Evolutionary conservation across 805 yeast species (phyloP).

Genomic region (Pichia scutulata): DNA sequence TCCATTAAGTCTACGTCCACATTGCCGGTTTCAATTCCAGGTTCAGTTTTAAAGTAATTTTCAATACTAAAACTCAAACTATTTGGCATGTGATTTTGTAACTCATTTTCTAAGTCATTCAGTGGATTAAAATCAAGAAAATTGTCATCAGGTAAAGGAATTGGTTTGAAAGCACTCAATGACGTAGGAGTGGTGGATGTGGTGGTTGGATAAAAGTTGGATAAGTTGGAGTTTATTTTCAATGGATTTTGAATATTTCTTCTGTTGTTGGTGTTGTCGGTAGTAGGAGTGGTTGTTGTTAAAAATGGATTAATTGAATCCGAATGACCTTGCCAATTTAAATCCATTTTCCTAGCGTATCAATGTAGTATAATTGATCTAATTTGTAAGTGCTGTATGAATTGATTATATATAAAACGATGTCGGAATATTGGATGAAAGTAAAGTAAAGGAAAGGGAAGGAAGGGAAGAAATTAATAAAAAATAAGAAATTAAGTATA

Average conservation of each 20-base stretch:
- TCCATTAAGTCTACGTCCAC: not conserved
- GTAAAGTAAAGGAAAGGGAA: too few species aligned
- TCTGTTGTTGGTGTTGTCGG: not conserved
- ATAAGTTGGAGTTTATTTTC: conserved; percentile 16
- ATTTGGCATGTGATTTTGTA: not conserved
- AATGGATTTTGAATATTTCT: conserved; percentile 4
- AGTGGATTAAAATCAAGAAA: conserved; percentile 25
- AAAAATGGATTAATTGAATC: conserved; percentile 8
- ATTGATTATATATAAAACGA: too few species aligned
- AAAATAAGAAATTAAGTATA: too few species aligned
- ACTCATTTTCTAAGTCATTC: not conserved
- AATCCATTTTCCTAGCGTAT: conserved; percentile 7
- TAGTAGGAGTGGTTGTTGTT: not conserved
- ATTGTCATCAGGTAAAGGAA: conserved; percentile 48
- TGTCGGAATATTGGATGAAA: too few species aligned
- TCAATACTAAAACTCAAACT: conserved; percentile 2
- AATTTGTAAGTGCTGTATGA: too few species aligned
- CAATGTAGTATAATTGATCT: too few species aligned
- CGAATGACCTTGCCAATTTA: conserved; percentile 4
- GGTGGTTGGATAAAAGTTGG: conserved; percentile 22
- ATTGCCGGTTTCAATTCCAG: not conserved
- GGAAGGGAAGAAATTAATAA: too few species aligned
- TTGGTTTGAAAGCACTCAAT: conserved; percentile 23
- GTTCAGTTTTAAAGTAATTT: not conserved
- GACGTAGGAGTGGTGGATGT: not conserved